A percentile compares a stretch with the other conserved stretches of the same genome.
Conservation (phyloP, 1,139 yeast genomes). For the Scheffersomyces quercinus region DNA sequence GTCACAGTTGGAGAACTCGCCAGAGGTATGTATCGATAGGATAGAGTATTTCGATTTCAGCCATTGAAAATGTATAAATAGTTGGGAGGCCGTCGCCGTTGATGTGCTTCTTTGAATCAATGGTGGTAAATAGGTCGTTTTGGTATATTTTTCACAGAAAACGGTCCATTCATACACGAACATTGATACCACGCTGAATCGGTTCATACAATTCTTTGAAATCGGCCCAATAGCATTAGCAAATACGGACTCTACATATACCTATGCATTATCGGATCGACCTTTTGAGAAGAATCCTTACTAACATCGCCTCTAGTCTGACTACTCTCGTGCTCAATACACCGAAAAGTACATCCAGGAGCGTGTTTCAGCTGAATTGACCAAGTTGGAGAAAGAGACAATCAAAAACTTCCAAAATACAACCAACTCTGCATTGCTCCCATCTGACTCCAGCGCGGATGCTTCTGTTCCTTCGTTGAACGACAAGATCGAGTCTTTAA, state of each 20-base stretch:
- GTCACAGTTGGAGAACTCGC: constrained; percentile 67
- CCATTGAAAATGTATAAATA: neutral
- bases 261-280: neutral
- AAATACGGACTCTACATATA: neutral
- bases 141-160: no score
- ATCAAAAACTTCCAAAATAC: constrained; percentile 54
- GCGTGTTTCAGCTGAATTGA: constrained; percentile 66
- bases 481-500: constrained; percentile 46
- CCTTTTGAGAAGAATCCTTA: constrained; percentile 7
- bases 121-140: no score
- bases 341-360: constrained; percentile 78
- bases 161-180: neutral
- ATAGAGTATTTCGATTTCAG: neutral
- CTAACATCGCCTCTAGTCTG: constrained; percentile 47
- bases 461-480: constrained; percentile 34
- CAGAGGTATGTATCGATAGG: constrained; percentile 48
- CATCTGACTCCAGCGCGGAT: constrained; percentile 22
- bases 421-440: constrained; percentile 43
- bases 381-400: constrained; percentile 61
- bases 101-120: no score
- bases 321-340: constrained; percentile 78
- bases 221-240: neutral
- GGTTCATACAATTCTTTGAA: neutral
- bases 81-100: neutral
- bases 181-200: neutral